Conservation (phyloP, 2,329 filamentous ascomycete genomes). For the Botryotinia narcissicola region DNA sequence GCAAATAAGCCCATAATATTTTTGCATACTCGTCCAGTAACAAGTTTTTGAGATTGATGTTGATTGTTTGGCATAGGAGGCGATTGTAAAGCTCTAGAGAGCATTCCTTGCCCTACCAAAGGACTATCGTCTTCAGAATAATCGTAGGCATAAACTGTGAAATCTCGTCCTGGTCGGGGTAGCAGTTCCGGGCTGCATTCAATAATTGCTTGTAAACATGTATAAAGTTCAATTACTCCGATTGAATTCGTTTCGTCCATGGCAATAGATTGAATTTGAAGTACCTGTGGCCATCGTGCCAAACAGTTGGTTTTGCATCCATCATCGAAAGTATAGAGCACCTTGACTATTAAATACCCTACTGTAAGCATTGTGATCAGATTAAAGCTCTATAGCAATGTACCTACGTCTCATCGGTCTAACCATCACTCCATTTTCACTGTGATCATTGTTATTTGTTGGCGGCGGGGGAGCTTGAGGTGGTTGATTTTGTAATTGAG, state of each 20-base stretch:
- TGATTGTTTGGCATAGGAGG: conserved; percentile 54
- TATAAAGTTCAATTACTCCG: conserved; percentile 81
- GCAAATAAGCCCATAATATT: conserved; percentile 82
- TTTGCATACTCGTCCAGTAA: conserved; percentile 87
- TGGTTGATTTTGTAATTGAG: conserved; percentile 24
- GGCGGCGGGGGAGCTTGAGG: conserved; percentile 25
- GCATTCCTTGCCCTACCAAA: conserved; percentile 90
- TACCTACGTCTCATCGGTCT: conserved; percentile 62
- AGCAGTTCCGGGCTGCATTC: conserved; percentile 82
- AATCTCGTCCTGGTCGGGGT: conserved; percentile 69
- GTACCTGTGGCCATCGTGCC: conserved; percentile 75
- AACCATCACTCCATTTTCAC: conserved; percentile 51
- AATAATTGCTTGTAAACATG: conserved; percentile 79
- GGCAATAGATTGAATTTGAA: conserved; percentile 76
- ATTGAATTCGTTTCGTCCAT: conserved; percentile 79
- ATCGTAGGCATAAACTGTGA: conserved; percentile 95
- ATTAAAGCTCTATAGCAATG: conserved; percentile 8
- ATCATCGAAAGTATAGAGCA: conserved; percentile 93
- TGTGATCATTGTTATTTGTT: conserved; percentile 29
- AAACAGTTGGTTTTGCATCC: conserved; percentile 86
- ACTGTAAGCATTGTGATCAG: conserved; percentile 25
- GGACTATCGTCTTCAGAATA: conserved; percentile 94
- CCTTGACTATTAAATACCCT: conserved; percentile 66
- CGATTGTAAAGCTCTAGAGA: conserved; percentile 73
- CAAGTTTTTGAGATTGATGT: conserved; percentile 64